Conservation (phyloP, 129 eudicot species). For the sunflower (Helianthus annuus) region DNA sequence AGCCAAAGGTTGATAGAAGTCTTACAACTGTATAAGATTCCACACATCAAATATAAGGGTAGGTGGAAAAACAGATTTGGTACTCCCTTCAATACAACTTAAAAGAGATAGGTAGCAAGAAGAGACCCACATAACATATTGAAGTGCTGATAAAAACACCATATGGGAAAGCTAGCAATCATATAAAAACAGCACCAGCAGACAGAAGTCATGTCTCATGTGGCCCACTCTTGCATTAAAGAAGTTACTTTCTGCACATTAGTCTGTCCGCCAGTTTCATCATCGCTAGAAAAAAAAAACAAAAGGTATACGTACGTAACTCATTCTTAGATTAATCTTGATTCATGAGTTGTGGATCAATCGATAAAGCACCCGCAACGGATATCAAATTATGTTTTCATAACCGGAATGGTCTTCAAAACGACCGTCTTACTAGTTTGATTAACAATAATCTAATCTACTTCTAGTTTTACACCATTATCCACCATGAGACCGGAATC, state of each 20-base stretch:
- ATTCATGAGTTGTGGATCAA: slow-evolving; percentile 10
- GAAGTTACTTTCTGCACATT: slow-evolving; percentile 47
- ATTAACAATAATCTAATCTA: too few species aligned
- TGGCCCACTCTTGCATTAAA: slow-evolving; percentile 45
- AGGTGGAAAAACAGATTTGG: slow-evolving; percentile 36
- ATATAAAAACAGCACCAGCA: slow-evolving; percentile 41
- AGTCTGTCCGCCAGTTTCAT: slow-evolving; percentile 36
- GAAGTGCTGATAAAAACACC: slow-evolving; percentile 35
- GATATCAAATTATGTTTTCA: too few species aligned
- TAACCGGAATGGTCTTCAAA: too few species aligned
- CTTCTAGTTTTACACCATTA: too few species aligned
- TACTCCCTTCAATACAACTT: slow-evolving; percentile 41
- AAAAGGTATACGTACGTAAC: slow-evolving; percentile 25
- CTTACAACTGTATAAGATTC: slow-evolving; percentile 20
- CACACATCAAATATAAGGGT: slow-evolving; percentile 21
- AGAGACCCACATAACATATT: slow-evolving; percentile 48
- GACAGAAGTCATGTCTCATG: slow-evolving; percentile 20
- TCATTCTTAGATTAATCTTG: not conserved
- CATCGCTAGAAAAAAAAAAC: slow-evolving; percentile 21
- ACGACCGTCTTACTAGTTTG: too few species aligned
- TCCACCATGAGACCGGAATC: too few species aligned
- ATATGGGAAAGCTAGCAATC: slow-evolving; percentile 35
- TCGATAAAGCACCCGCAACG: not conserved
- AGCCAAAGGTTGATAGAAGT: slow-evolving; percentile 30
- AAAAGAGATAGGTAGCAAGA: slow-evolving; percentile 39